Percentiles rank a stretch among this genome's conserved stretches.
Evolutionary conservation across 1,139 yeast genomes (phyloP).

Genomic region (Blastobotrys buckinghamii): DNA sequence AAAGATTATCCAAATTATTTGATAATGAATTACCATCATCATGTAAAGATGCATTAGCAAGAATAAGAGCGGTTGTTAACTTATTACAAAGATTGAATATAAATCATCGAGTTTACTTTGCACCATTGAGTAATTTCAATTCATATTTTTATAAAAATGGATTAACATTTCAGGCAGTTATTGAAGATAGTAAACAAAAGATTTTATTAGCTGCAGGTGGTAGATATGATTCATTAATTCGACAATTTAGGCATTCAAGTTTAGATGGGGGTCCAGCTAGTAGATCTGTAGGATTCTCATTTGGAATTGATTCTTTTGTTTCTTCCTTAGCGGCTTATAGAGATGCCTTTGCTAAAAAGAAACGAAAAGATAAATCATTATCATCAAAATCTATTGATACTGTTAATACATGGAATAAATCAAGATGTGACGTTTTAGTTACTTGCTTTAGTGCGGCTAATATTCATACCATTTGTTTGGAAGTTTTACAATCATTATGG

Average conservation of each 20-base stretch:
- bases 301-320: conserved; percentile 59
- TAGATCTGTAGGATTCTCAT: conserved; percentile 79
- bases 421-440: conserved; percentile 75
- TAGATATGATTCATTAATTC: conserved; percentile 69
- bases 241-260: conserved; percentile 52
- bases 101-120: conserved; percentile 42
- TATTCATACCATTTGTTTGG: conserved; percentile 52
- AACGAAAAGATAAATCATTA: conserved; percentile 13
- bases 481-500: conserved; percentile 64
- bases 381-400: no score
- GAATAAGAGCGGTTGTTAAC: conserved; percentile 51
- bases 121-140: conserved; percentile 80
- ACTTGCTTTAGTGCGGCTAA: conserved; percentile 51
- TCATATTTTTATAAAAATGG: conserved; percentile 72
- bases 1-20: conserved; percentile 61
- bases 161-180: conserved; percentile 80
- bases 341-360: conserved; percentile 19
- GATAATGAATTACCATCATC: conserved; percentile 63
- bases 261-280: conserved; percentile 38
- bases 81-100: conserved; percentile 58
- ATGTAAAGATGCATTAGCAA: conserved; percentile 56
- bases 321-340: conserved; percentile 41
- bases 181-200: conserved; percentile 42
- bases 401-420: conserved; percentile 18
- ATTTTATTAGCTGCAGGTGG: conserved; percentile 82